These are phyloP conservation scores for Arabidopsis suecica DNA, from an alignment of 345 rosid species.

Conservation along the genomic window DNA sequence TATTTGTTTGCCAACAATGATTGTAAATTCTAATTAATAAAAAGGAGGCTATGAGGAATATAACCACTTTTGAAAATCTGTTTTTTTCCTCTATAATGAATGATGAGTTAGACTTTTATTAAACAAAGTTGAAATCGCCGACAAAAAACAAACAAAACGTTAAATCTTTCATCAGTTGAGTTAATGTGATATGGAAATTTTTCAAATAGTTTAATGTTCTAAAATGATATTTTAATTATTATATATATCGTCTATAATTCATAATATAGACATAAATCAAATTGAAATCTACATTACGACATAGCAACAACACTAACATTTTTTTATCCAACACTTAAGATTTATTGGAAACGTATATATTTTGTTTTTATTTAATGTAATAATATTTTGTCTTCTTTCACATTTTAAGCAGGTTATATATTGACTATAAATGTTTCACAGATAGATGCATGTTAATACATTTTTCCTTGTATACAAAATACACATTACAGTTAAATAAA, in stretches of 20 bases:
- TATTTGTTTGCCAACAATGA: not conserved
- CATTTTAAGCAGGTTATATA: not conserved
- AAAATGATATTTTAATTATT: not conserved
- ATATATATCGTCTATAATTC: not conserved
- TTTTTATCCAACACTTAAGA: not conserved
- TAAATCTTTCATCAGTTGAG: not conserved
- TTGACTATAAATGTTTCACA: constrained; percentile 16
- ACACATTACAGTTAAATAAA: constrained; percentile 3
- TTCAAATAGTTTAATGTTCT: not conserved
- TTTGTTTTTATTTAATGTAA: not conserved
- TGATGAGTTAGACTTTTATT: not conserved
- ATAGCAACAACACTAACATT: not conserved
- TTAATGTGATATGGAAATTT: not conserved
- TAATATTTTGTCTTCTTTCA: not conserved
- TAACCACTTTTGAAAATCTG: not conserved
- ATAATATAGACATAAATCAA: not conserved
- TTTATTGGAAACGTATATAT: not conserved
- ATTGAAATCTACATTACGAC: not conserved
- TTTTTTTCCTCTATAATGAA: too few species aligned
- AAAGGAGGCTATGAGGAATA: not conserved
- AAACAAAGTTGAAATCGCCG: not conserved
- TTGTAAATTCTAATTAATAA: not conserved
- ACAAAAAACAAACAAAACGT: not conserved
- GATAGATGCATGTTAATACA: constrained; percentile 36
- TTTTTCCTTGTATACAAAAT: constrained; percentile 16